These are phyloP conservation scores for Prinsepia uniflora DNA, from an alignment of 306 rosid species.

Conservation along the genomic window DNA sequence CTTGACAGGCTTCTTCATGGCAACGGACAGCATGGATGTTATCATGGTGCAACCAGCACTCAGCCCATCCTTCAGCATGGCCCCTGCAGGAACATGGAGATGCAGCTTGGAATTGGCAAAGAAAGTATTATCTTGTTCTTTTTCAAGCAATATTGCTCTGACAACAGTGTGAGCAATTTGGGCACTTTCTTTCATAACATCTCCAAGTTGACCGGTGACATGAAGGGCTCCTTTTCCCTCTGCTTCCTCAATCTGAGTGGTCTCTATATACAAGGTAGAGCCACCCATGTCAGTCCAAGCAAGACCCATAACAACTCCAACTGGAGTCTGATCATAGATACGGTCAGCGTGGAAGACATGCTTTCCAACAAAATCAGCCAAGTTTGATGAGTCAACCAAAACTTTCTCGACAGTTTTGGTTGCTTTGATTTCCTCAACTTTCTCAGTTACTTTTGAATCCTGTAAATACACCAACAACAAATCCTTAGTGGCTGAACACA, in stretches of 20 bases:
- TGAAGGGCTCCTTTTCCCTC: constrained; percentile 78
- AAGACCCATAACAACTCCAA: constrained; percentile 97
- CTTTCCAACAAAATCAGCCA: constrained; percentile 77
- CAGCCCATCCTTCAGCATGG: constrained; percentile 96
- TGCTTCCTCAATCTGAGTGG: constrained; percentile 68
- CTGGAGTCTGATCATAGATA: constrained; percentile 73
- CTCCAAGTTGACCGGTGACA: constrained; percentile 92
- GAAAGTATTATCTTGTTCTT: constrained; percentile 58
- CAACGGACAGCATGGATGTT: constrained; percentile 87
- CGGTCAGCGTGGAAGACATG: constrained; percentile 98
- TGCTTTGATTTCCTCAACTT: constrained; percentile 32
- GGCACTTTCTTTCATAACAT: constrained; percentile 98
- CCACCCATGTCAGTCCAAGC: constrained; percentile 99
- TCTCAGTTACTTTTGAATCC: constrained; percentile 43
- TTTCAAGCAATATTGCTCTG: constrained; percentile 53
- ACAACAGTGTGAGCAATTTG: constrained; percentile 91
- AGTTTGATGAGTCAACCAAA: constrained; percentile 54
- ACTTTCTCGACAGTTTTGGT: constrained; percentile 44
- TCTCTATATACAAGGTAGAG: constrained; percentile 88
- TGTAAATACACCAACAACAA: constrained; percentile 29
- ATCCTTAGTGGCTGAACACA: constrained; percentile 10
- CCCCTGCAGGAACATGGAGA: constrained; percentile 95
- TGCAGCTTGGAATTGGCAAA: constrained; percentile 80
- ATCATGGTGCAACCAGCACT: constrained; percentile 99
- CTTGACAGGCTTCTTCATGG: constrained; percentile 85